These are phyloP conservation scores for Heliamphora exappendiculata DNA, from an alignment of 148 eudicot genomes.

Conservation along the genomic window DNA sequence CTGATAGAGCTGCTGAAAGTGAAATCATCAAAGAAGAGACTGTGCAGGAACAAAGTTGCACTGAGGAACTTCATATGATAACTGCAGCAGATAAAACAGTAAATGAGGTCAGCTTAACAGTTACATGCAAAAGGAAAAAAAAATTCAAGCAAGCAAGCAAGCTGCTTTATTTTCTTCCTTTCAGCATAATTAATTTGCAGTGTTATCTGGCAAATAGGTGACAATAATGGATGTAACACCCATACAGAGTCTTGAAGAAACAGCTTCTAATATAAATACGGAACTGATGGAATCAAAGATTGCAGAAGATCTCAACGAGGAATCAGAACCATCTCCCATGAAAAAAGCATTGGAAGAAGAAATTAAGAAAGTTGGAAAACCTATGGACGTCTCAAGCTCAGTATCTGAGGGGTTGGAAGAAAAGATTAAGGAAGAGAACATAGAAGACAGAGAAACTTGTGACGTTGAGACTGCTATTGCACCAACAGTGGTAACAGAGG, in stretches of 20 bases:
- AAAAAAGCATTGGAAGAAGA: slow-evolving; percentile 7
- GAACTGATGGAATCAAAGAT: neutral
- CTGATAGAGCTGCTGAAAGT: slow-evolving; percentile 9
- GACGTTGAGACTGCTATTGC: neutral
- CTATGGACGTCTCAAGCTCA: slow-evolving; percentile 8
- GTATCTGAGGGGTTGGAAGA: slow-evolving; percentile 5
- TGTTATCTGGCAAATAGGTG: neutral
- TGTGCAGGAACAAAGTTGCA: slow-evolving; percentile 4
- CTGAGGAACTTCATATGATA: neutral
- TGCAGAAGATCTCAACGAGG: slow-evolving; percentile 13
- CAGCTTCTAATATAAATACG: neutral
- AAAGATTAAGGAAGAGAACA: slow-evolving; percentile 12
- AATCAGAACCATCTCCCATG: slow-evolving; percentile 5
- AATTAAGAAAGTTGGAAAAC: neutral
- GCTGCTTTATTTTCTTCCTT: neutral
- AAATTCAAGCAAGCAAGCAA: neutral
- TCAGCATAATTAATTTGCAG: neutral
- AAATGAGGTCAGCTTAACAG: slow-evolving; percentile 17
- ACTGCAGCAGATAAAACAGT: neutral
- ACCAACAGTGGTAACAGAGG: neutral
- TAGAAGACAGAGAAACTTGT: slow-evolving; percentile 7
- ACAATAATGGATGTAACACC: slow-evolving; percentile 10
- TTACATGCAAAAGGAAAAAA: neutral
- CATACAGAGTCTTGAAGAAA: slow-evolving; percentile 1
- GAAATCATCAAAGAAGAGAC: slow-evolving; percentile 5